Evolutionary conservation across 148 eudicot species (phyloP).

Genomic region (Silene latifolia): DNA sequence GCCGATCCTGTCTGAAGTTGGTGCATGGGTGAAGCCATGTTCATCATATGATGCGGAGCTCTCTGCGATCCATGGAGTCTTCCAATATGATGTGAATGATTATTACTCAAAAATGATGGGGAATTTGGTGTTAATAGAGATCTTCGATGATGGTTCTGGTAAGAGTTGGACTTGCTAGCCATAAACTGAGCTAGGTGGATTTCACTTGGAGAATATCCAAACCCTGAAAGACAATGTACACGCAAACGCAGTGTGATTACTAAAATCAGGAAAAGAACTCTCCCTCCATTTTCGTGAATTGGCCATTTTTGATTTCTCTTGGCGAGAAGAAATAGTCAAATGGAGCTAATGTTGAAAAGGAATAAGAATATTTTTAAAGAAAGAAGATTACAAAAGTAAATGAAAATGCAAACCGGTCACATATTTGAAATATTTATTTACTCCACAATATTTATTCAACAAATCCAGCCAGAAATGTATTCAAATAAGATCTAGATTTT

Average conservation of each 20-base stretch:
- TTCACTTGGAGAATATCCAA: slow-evolving; percentile 40
- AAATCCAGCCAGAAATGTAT: not conserved
- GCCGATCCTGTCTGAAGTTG: slow-evolving; percentile 51
- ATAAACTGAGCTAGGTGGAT: slow-evolving; percentile 35
- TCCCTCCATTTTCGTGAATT: too few relatives aligned
- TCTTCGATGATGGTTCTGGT: slow-evolving; percentile 43
- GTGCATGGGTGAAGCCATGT: slow-evolving; percentile 34
- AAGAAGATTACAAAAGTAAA: too few relatives aligned
- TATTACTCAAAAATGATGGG: slow-evolving; percentile 42
- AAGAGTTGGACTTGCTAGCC: slow-evolving; percentile 47
- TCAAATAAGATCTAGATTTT: too few relatives aligned
- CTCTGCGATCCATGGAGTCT: slow-evolving; percentile 44
- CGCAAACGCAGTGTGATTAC: not conserved
- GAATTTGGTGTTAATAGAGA: slow-evolving; percentile 43
- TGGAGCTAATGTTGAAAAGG: too few relatives aligned
- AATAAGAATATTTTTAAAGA: too few relatives aligned
- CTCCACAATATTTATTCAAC: too few relatives aligned
- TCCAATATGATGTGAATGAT: slow-evolving; percentile 34
- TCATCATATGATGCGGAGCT: slow-evolving; percentile 40
- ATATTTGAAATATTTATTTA: too few relatives aligned
- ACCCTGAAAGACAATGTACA: slow-evolving; percentile 32
- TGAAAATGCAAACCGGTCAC: too few relatives aligned
- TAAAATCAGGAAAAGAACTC: not conserved
- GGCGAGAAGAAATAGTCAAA: too few relatives aligned
- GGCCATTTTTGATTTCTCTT: too few relatives aligned